Base-by-base conservation (phyloP, 1,284 basidiomycete genomes). In the Cryptococcus maquisensis region DNA sequence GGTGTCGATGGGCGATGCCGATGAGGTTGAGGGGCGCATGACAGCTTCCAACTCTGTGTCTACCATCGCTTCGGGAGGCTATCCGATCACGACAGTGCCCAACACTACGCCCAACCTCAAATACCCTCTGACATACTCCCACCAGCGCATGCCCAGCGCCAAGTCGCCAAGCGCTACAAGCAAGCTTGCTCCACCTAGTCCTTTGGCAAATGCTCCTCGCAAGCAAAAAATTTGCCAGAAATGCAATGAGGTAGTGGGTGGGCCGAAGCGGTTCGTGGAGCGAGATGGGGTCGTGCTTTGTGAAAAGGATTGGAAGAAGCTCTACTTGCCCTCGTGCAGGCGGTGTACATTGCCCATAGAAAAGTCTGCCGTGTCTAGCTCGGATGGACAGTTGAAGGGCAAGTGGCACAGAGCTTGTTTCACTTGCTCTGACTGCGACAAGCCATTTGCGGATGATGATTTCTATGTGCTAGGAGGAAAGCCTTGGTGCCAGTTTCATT, bases 321-420 rank as follows among this genome's bases (percentile, higher is more conserved):
- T 93, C 84, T 94, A 94, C 78, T 74, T 94, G 61, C 90, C 90
- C 53, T 90, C 65, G 0, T 93, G 90, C 70, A 87, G 90, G 37
- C 81, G 88, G 49, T 93, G 90, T 75, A 83, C 83, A 65, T 68
- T 85, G 32, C 84, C 87, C 0, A 94, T 94, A 49, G 91, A 94
- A 78, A 90, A 85, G 62, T 86, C 87, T 62, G 90, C 90, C 18
- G 88, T 94, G n/a, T 90, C 87, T 36, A 88, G 86, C 10, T 84
- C 86, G 8, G 91, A 94, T 68, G 90, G 90, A 1, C 90, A 93
- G 74, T 80, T 94, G 48, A 92, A 92, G 75, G 90, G 90, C 57
- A 93, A 93, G 74, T 93, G 92, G 75, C 90, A 93, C 71, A 83
- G 84, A 52, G 84, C 86, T 41, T 94, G 91, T 77, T 94, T 94